Evolutionary conservation across 2,329 filamentous ascomycete species (phyloP).

Genomic region (Septoria linicola): DNA sequence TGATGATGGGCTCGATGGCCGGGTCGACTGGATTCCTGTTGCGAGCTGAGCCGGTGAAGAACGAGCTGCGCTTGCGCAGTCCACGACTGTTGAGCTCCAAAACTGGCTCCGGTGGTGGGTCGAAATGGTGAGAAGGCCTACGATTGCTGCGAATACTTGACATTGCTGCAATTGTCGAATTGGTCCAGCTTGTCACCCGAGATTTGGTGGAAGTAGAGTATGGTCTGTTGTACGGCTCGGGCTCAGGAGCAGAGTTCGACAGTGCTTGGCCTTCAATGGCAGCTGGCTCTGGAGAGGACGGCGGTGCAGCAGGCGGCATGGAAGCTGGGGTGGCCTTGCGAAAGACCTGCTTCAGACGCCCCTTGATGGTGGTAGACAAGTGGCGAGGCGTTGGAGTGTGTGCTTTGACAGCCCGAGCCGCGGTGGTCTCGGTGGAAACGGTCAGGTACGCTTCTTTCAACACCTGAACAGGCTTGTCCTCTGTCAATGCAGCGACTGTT

Average conservation of each 20-base stretch:
- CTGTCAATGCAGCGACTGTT: neutral
- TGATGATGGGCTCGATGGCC: constrained; percentile 26
- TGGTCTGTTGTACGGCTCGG: constrained; percentile 1
- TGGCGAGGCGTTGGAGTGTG: constrained; percentile 49
- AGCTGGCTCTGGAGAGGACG: neutral
- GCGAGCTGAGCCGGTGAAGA: constrained; percentile 33
- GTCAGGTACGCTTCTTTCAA: neutral
- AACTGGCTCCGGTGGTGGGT: constrained; percentile 1
- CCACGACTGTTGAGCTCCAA: constrained; percentile 23
- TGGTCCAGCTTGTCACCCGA: constrained; percentile 71
- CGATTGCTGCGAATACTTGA: constrained; percentile 47
- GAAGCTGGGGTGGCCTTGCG: constrained; percentile 34
- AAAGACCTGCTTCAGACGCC: constrained; percentile 61
- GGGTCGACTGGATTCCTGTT: constrained; percentile 32
- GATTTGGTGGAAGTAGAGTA: constrained; percentile 52
- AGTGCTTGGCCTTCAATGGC: neutral
- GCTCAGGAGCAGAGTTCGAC: neutral
- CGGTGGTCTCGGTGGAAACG: neutral
- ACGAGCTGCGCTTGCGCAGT: constrained; percentile 34
- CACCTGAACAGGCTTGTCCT: neutral
- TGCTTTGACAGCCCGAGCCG: neutral
- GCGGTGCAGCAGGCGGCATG: neutral
- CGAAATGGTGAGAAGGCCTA: constrained; percentile 12
- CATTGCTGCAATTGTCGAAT: constrained; percentile 60
- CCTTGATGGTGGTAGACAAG: constrained; percentile 62